These are phyloP conservation scores for Septoria petroselini DNA, from an alignment of 2,329 filamentous ascomycete genomes.

Conservation along the genomic window DNA sequence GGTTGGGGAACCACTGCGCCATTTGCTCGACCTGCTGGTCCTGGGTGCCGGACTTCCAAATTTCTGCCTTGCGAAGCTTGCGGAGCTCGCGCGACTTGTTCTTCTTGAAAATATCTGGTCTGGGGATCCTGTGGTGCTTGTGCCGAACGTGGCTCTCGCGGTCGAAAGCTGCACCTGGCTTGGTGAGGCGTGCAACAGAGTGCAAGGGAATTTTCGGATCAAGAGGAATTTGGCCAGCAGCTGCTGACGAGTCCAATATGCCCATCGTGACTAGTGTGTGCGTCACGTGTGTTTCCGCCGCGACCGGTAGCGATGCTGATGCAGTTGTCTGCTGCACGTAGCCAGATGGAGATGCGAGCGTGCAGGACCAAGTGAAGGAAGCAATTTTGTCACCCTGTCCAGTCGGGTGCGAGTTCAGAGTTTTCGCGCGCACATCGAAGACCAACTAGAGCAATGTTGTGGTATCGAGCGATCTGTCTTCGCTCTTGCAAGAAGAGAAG, in stretches of 20 bases:
- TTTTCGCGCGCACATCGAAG: too few relatives aligned
- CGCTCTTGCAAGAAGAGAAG: too few relatives aligned
- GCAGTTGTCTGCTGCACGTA: background rate
- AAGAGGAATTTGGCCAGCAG: constrained; percentile 6
- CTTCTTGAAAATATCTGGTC: constrained; percentile 7
- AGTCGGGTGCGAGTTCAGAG: background rate
- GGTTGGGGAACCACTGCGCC: constrained; percentile 21
- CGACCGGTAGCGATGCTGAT: background rate
- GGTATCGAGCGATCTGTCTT: background rate
- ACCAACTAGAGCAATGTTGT: background rate
- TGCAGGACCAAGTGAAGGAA: background rate
- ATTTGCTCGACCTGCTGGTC: constrained; percentile 21
- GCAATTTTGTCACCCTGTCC: background rate
- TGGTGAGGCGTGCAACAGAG: constrained; percentile 15
- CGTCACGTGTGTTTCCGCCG: constrained; percentile 1
- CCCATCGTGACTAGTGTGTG: background rate
- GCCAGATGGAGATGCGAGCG: background rate
- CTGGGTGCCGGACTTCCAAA: constrained; percentile 15
- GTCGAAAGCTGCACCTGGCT: constrained; percentile 1
- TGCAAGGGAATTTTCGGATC: constrained; percentile 13
- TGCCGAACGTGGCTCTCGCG: constrained; percentile 1
- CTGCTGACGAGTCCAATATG: background rate
- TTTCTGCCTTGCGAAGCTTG: constrained; percentile 11
- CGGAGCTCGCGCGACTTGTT: constrained; percentile 17
- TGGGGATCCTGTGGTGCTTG: constrained; percentile 4